Evolutionary conservation across 1,284 basidiomycete genomes (phyloP), one percentile per base, ranked within the genome.

Genomic region (Filobasidium uniguttulatum): DNA sequence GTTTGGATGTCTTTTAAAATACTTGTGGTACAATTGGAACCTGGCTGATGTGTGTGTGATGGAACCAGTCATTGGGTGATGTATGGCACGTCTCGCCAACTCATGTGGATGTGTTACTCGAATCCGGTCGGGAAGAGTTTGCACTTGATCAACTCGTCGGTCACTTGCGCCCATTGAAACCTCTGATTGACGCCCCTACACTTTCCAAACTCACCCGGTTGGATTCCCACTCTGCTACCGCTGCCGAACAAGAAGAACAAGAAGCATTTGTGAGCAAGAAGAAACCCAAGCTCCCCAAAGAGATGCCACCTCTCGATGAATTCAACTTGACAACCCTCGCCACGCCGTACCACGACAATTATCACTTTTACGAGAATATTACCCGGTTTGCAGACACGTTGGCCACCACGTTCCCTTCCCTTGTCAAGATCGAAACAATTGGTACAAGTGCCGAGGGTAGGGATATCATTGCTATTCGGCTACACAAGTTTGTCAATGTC

Each of bases 301-400:
- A 23, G 3, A 26, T 15, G 8, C 40, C 40, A 4, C 40, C 50
- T 12, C 44, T 46, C n/a, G 50, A 52, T 35, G 28, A 22, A 12
- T 52, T 47, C 50, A 52, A 52, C 31, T 35, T 46, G 3, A 52
- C 50, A 8, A 55, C 55, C 6, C 52, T 67, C 47, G 34, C 50
- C 17, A 60, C 63, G 1, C 51, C 55, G 5, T 70, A 66, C 50
- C 66, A 69, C 55, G 63, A 68, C 46, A 55, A 53, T 1, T 71
- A 68, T 56, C 68, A 68, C 34, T 41, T 57, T 2, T 35, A 67
- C 7, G 60, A 61, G 20, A 63, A 66, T 7, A 53, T 68, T 2
- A 57, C 62, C 34, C 51, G 52, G 8, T 71, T 71, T 51, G 60
- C 61, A 34, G 59, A 63, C n/a, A 50, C 56, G 20, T 57, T 70